These are phyloP conservation scores for Shiraia bambusicola DNA, from an alignment of 2,329 filamentous ascomycete species.

Conservation along the genomic window DNA sequence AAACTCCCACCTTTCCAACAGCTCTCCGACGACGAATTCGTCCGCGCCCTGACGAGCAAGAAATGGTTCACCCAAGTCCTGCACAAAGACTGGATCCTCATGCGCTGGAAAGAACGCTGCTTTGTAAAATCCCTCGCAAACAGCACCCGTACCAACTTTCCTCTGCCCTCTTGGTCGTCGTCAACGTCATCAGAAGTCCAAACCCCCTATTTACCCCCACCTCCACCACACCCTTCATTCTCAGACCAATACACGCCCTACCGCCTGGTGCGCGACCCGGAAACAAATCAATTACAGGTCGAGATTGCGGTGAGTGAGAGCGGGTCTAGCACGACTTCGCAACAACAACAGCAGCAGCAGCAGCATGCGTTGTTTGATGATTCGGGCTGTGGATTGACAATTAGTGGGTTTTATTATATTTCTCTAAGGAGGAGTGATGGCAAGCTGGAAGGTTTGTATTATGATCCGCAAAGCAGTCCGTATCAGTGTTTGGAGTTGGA, in stretches of 20 bases:
- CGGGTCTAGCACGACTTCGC: not conserved
- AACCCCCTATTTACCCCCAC: slow-evolving; percentile 5
- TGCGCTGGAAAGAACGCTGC: slow-evolving; percentile 59
- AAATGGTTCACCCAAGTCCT: slow-evolving; percentile 39
- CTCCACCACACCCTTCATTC: slow-evolving; percentile 3
- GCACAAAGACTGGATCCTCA: slow-evolving; percentile 54
- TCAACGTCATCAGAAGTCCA: slow-evolving; percentile 8
- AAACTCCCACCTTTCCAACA: slow-evolving; percentile 50
- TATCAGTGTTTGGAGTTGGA: slow-evolving; percentile 55
- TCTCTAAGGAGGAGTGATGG: slow-evolving; percentile 51
- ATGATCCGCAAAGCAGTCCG: slow-evolving; percentile 56
- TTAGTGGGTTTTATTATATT: slow-evolving; percentile 58
- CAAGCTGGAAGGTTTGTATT: slow-evolving; percentile 54
- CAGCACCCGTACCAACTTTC: slow-evolving; percentile 15
- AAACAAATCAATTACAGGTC: slow-evolving; percentile 15
- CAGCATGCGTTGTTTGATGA: slow-evolving; percentile 34
- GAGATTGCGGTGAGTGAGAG: slow-evolving; percentile 11
- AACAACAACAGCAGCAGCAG: too few relatives aligned
- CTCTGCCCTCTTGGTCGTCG: too few relatives aligned
- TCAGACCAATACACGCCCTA: slow-evolving; percentile 13
- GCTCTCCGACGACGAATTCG: slow-evolving; percentile 45
- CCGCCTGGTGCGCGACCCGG: slow-evolving; percentile 17
- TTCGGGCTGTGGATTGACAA: slow-evolving; percentile 51
- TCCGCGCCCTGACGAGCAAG: slow-evolving; percentile 47
- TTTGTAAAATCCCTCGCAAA: slow-evolving; percentile 45